These are phyloP conservation scores for Nyctanthes arbortristis DNA, from an alignment of 257 asterid genomes.

Conservation along the genomic window DNA sequence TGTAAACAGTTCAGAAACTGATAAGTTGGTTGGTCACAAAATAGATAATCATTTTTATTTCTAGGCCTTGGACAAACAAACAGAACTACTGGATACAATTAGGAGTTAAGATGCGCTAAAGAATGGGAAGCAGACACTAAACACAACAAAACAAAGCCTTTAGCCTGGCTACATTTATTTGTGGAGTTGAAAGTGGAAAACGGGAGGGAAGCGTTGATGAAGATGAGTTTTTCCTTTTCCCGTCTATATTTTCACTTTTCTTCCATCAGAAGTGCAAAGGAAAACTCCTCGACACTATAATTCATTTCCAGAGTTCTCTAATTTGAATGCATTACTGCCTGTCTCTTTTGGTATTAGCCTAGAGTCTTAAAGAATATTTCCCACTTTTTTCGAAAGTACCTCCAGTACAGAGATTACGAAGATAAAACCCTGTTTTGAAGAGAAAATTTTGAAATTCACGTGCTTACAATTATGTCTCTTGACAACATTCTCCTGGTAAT, in stretches of 20 bases:
- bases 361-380: background rate
- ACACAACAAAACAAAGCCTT: slow-evolving; percentile 3
- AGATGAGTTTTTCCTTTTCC: background rate
- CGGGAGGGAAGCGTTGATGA: background rate
- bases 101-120: background rate
- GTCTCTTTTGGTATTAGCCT: background rate
- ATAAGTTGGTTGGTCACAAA: slow-evolving; percentile 7
- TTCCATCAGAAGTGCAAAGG: background rate
- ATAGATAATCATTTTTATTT: background rate
- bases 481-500: background rate
- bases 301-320: background rate
- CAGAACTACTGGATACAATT: background rate
- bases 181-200: background rate
- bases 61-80: background rate
- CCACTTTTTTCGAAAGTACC: background rate
- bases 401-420: background rate
- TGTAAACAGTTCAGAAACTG: slow-evolving; percentile 12
- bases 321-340: background rate
- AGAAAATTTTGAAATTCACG: background rate
- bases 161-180: slow-evolving; percentile 1
- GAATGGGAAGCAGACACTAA: slow-evolving; percentile 1
- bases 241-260: background rate
- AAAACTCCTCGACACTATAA: background rate
- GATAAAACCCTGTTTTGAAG: background rate
- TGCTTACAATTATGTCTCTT: background rate